Percentiles rank a stretch among this genome's conserved stretches.
Conservation (phyloP, 345 rosid species). For the Tarenaya hassleriana region DNA sequence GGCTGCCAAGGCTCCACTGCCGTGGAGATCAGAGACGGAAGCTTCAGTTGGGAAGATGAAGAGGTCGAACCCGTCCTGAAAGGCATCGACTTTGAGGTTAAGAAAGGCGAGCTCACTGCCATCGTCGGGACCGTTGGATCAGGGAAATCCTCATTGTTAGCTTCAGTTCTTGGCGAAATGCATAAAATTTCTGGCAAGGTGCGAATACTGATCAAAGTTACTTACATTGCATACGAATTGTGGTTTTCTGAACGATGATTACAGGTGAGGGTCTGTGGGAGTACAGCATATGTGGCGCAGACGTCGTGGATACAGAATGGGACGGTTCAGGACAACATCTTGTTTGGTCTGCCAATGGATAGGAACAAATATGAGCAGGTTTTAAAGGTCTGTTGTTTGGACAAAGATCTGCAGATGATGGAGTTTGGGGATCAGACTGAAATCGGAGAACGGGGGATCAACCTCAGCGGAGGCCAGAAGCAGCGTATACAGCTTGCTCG, state of each 20-base stretch:
- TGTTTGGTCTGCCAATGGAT: constrained; percentile 81
- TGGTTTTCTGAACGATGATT: neutral
- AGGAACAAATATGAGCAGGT: constrained; percentile 50
- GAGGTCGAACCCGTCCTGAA: constrained; percentile 55
- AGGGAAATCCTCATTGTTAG: constrained; percentile 86
- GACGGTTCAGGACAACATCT: constrained; percentile 77
- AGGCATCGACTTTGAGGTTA: constrained; percentile 49
- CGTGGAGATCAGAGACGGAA: constrained; percentile 63
- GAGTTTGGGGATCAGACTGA: constrained; percentile 91
- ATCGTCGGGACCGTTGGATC: constrained; percentile 94
- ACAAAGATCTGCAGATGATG: constrained; percentile 89
- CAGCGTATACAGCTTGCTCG: constrained; percentile 93
- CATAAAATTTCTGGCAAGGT: constrained; percentile 76
- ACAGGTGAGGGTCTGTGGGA: constrained; percentile 75
- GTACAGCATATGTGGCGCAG: constrained; percentile 89
- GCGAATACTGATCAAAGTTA: neutral
- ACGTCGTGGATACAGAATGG: constrained; percentile 94
- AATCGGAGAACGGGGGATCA: constrained; percentile 94
- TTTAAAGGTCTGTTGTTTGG: constrained; percentile 68
- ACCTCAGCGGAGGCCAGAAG: constrained; percentile 97
- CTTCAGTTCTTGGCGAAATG: constrained; percentile 92
- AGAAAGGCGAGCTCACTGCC: constrained; percentile 77
- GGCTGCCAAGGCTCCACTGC: constrained; percentile 50
- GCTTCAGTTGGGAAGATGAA: constrained; percentile 82
- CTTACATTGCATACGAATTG: neutral